phyloP scores from a whole-genome alignment of 176 grass and related monocot genomes.

The Aegilops bicornis region DNA sequence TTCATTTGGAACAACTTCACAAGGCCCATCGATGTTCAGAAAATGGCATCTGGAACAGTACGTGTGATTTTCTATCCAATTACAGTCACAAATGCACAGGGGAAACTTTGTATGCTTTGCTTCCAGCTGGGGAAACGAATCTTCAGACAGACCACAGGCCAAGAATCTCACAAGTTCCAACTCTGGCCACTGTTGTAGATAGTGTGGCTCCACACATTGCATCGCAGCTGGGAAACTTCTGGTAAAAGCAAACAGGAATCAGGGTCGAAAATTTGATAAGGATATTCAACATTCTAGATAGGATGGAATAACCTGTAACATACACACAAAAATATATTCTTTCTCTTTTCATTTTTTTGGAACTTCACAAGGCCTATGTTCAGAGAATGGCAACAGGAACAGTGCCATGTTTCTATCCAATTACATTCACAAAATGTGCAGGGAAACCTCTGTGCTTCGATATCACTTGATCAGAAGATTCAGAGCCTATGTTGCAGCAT shows the following conservation, averaged over 20 bases:
- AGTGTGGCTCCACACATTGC: neutral
- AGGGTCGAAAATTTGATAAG: no score
- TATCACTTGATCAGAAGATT: neutral
- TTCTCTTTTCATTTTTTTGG: neutral
- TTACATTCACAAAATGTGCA: conserved; percentile 40
- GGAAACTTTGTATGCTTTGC: neutral
- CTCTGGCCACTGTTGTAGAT: neutral
- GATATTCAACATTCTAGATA: no score
- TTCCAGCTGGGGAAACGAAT: conserved; percentile 23
- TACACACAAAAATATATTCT: neutral
- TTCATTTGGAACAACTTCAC: neutral
- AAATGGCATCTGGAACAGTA: neutral
- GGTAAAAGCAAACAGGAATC: neutral
- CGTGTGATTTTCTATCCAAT: neutral
- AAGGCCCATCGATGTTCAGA: neutral
- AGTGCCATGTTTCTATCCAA: neutral
- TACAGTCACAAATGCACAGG: conserved; percentile 37
- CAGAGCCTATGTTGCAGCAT: neutral
- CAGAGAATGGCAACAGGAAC: neutral
- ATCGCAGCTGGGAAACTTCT: neutral
- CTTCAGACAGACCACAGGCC: neutral
- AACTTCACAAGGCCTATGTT: neutral
- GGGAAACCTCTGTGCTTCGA: neutral
- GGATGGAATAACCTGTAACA: no score
- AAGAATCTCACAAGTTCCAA: conserved; percentile 13